phyloP scores from a whole-genome alignment of 805 yeast species.

The Sungouiozyma ichnusensis region DNA sequence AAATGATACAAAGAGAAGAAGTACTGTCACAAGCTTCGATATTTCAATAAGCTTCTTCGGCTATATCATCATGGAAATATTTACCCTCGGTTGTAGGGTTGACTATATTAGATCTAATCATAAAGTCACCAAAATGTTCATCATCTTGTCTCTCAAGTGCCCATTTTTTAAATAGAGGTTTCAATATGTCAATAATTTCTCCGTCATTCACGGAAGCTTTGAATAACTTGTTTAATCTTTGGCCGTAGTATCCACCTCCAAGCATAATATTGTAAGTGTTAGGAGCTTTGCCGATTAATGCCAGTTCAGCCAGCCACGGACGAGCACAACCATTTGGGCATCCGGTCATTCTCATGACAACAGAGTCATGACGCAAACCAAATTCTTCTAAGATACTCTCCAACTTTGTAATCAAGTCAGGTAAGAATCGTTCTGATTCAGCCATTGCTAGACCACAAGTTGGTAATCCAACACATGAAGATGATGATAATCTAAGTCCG shows the following conservation, averaged over 20 bases:
- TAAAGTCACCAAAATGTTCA: constrained; percentile 93
- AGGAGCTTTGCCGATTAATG: constrained; percentile 87
- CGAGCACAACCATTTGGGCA: constrained; percentile 98
- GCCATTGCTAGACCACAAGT: constrained; percentile 99
- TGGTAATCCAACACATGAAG: constrained; percentile 97
- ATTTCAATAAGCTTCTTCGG: constrained; percentile 61
- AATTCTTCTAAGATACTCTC: constrained; percentile 83
- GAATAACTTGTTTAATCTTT: constrained; percentile 82
- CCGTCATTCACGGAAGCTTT: constrained; percentile 83
- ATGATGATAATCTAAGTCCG: constrained; percentile 78
- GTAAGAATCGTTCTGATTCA: constrained; percentile 84
- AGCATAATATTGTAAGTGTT: constrained; percentile 89
- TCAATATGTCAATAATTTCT: constrained; percentile 65
- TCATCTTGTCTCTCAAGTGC: constrained; percentile 81
- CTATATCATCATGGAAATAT: constrained; percentile 87
- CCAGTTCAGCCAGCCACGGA: constrained; percentile 96
- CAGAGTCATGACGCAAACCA: constrained; percentile 87
- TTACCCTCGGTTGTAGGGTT: constrained; percentile 85
- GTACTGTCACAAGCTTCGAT: not conserved
- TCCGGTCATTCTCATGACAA: constrained; percentile 97
- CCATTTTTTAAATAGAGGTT: constrained; percentile 90
- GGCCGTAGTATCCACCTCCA: constrained; percentile 94
- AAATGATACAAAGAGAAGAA: not conserved
- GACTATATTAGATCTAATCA: constrained; percentile 77
- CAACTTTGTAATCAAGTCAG: constrained; percentile 67